phyloP scores from a whole-genome alignment of 768 basidiomycete genomes.

The Strobilomyces confusus region DNA sequence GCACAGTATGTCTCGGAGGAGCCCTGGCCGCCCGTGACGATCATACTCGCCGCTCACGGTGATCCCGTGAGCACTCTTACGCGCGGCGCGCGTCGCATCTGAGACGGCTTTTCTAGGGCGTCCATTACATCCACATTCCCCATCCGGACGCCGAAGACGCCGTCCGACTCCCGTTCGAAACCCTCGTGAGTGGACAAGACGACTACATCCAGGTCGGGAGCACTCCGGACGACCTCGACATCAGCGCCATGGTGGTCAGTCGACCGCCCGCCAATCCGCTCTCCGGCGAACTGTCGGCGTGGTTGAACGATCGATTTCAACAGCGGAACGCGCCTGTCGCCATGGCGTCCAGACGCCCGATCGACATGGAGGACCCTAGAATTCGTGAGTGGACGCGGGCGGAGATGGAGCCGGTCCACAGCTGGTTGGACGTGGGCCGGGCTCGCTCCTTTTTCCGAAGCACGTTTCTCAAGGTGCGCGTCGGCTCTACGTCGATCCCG shows the following conservation, averaged over 20 bases:
- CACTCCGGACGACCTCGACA: conserved; percentile 15
- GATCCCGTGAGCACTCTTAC: conserved; percentile 19
- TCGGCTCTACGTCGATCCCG: background rate
- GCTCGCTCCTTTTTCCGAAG: conserved; percentile 23
- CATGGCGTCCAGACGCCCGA: conserved; percentile 17
- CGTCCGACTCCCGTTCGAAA: conserved; percentile 21
- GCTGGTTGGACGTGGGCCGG: conserved; percentile 37
- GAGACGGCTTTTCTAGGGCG: conserved; percentile 13
- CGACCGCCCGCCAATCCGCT: conserved; percentile 25
- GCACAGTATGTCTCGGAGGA: conserved; percentile 41
- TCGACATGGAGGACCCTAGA: conserved; percentile 34
- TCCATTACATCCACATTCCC: conserved; percentile 27
- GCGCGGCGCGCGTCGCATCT: background rate
- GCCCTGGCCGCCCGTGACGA: conserved; percentile 27
- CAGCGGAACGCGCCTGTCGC: conserved; percentile 18
- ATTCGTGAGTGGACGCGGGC: conserved; percentile 39
- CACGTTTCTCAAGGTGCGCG: conserved; percentile 24
- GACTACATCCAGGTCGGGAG: conserved; percentile 19
- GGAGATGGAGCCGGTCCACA: conserved; percentile 32
- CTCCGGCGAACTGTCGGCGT: conserved; percentile 32
- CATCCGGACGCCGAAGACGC: conserved; percentile 15
- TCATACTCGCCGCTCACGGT: conserved; percentile 27
- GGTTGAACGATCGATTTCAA: conserved; percentile 28
- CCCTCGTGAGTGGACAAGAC: conserved; percentile 19
- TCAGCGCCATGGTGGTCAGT: conserved; percentile 15